These are phyloP conservation scores for Dictyostelium intermedium DNA, from an alignment of 78 protist species.

Conservation along the genomic window DNA sequence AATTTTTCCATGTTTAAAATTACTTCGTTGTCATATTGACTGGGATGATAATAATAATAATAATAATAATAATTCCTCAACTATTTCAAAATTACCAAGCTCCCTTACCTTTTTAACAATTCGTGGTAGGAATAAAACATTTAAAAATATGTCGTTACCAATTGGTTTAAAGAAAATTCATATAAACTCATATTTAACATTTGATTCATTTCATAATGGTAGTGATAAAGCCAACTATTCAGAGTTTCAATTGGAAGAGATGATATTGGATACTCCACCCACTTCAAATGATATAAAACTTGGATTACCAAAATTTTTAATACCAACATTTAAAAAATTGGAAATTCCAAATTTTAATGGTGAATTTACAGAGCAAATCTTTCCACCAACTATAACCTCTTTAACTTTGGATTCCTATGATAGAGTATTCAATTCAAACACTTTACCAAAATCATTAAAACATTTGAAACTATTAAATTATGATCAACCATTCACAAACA, in stretches of 20 bases:
- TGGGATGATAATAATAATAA: neutral
- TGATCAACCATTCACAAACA: neutral
- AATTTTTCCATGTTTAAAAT: neutral
- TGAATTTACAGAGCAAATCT: neutral
- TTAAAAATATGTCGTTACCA: neutral
- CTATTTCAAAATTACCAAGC: neutral
- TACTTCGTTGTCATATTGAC: neutral
- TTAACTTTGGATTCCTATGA: neutral
- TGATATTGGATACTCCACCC: neutral
- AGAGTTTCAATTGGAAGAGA: neutral
- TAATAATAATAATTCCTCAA: no score
- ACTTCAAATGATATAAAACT: neutral
- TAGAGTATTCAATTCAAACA: neutral
- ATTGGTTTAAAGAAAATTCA: neutral
- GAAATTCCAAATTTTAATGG: neutral
- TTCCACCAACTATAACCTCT: neutral
- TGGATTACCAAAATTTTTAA: neutral
- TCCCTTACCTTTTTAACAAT: neutral
- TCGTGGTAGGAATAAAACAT: neutral
- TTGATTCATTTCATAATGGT: neutral
- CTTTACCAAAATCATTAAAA: neutral
- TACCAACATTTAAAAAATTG: neutral
- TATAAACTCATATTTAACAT: neutral
- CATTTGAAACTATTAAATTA: neutral
- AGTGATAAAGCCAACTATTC: neutral